These are phyloP conservation scores for Asterella californica DNA, from an alignment of 225 moss, liverwort and hornwort species.

Conservation along the genomic window DNA sequence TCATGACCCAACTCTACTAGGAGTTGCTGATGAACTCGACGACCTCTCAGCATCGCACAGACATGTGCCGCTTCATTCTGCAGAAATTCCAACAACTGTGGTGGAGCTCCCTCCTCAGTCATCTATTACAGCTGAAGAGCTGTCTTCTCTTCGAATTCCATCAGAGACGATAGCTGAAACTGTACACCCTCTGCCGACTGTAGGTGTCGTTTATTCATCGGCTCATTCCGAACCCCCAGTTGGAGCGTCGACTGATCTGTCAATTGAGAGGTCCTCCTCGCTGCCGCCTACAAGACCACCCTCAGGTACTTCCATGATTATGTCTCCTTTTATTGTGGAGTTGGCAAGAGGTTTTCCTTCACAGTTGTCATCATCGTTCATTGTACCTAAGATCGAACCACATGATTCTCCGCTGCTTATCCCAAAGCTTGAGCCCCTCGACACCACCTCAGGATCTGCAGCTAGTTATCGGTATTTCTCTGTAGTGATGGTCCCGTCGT, in stretches of 20 bases:
- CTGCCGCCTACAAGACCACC: conserved; percentile 24
- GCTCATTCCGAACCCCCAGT: conserved; percentile 14
- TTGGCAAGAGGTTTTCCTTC: conserved; percentile 10
- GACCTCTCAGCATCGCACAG: neutral
- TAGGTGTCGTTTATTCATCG: conserved; percentile 4
- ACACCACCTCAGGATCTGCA: neutral
- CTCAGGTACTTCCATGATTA: conserved; percentile 33
- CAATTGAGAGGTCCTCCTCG: conserved; percentile 20
- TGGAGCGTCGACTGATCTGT: conserved; percentile 21
- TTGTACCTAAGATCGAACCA: neutral
- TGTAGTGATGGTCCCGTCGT: neutral
- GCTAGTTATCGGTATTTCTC: neutral
- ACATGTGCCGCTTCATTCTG: neutral
- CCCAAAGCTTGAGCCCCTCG: neutral
- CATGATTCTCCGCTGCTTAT: neutral
- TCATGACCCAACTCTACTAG: neutral
- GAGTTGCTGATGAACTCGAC: neutral
- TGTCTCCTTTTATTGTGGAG: conserved; percentile 29
- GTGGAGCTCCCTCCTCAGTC: neutral
- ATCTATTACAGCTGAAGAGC: conserved; percentile 2
- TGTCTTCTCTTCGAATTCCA: neutral
- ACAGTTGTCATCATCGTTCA: conserved; percentile 5
- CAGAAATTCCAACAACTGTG: neutral
- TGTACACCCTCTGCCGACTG: conserved; percentile 9
- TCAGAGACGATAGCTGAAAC: neutral